Conservation (phyloP, 106 monocot species). For the Apostasia shenzhenica region DNA sequence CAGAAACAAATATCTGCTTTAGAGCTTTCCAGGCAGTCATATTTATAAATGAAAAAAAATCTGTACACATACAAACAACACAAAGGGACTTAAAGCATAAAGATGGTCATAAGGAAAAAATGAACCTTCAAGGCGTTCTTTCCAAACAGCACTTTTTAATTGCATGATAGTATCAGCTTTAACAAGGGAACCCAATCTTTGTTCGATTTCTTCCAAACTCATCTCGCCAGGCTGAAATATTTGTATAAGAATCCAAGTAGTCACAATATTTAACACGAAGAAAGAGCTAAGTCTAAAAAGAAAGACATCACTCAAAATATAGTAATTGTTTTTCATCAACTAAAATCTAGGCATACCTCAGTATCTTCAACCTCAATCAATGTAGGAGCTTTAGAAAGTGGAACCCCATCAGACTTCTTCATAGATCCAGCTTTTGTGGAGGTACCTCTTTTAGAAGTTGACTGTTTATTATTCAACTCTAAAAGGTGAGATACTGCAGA, state of each 20-base stretch:
- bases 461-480: conserved; percentile 17
- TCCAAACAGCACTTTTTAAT: conserved; percentile 94
- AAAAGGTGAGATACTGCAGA: no score
- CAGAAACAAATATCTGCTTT: not conserved
- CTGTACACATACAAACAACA: no score
- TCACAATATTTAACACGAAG: not conserved
- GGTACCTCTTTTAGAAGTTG: conserved; percentile 46
- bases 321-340: not conserved
- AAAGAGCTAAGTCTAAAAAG: not conserved
- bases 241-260: not conserved
- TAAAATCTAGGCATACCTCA: conserved; percentile 46
- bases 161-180: conserved; percentile 67
- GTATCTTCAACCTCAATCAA: conserved; percentile 71
- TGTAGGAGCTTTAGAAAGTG: conserved; percentile 34
- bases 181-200: conserved; percentile 52
- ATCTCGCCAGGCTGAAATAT: conserved; percentile 79
- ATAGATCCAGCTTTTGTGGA: conserved; percentile 38
- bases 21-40: not conserved
- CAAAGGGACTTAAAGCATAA: no score
- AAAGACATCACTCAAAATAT: not conserved
- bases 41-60: no score
- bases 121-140: conserved; percentile 96
- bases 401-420: conserved; percentile 66
- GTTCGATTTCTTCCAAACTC: conserved; percentile 97
- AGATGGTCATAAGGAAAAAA: not conserved